Percentiles rank a stretch among this genome's conserved stretches.
These are phyloP conservation scores for Dissophora globulifera DNA, from an alignment of 192 early-diverging fungal genomes.

Conservation along the genomic window DNA sequence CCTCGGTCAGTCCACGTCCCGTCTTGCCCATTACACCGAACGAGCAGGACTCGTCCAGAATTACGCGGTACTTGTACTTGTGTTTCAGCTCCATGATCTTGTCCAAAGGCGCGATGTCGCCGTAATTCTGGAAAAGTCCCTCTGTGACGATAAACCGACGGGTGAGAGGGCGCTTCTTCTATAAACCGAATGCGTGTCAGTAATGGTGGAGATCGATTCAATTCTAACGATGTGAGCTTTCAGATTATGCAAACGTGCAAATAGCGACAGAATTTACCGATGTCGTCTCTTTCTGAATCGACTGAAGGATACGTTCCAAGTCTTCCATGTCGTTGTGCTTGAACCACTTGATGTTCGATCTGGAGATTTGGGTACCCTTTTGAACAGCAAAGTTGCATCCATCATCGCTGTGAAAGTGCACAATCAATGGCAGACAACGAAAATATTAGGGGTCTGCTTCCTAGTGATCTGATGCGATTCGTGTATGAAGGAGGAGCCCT, in stretches of 20 bases:
- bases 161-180: slow-evolving; percentile 82
- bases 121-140: slow-evolving; percentile 88
- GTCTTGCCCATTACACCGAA: slow-evolving; percentile 88
- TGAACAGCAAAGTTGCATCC: slow-evolving; percentile 89
- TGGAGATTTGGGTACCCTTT: slow-evolving; percentile 90
- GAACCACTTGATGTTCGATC: slow-evolving; percentile 89
- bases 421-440: no score
- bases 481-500: no score
- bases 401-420: no score
- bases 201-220: no score
- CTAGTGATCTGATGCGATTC: no score
- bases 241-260: no score
- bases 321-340: slow-evolving; percentile 99
- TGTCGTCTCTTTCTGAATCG: slow-evolving; percentile 74
- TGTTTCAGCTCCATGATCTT: slow-evolving; percentile 89
- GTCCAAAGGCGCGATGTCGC: slow-evolving; percentile 87
- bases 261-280: slow-evolving; percentile 50
- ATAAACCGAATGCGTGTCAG: no score
- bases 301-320: slow-evolving; percentile 84
- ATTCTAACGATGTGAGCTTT: no score
- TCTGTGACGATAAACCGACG: slow-evolving; percentile 95
- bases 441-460: no score
- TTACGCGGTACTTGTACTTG: slow-evolving; percentile 95
- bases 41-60: slow-evolving; percentile 92
- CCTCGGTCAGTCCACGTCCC: slow-evolving; percentile 90